Evolutionary conservation across 2,329 filamentous ascomycete genomes (phyloP), one percentile per base, ranked within the genome.

Genomic region (Lasiodiplodia sp.): DNA sequence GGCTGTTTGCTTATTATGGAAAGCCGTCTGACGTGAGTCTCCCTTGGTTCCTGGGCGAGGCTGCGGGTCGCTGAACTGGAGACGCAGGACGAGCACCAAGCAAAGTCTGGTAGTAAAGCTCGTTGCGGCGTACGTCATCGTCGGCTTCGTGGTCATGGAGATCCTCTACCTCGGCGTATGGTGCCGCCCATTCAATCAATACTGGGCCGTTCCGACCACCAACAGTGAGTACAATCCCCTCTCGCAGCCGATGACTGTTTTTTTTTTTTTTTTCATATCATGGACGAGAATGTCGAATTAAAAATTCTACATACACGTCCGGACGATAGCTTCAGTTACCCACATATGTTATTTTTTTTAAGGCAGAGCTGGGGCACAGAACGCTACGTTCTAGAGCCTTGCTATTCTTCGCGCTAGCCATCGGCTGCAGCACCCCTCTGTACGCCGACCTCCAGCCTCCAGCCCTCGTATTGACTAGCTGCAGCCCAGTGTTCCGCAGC

Each of bases 1-100:
- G 77, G 82, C 28, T 86, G 85, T 72, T 81, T 88, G 74, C 75
- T 87, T 71, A 78, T 86, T 49, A 85, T 87, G 55, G 88, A 88
- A 74, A 76, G 78, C 38, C 82, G 84, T 49, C 82, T 86, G 77
- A 86, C 84, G 49, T 79, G 76, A 66, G 76, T 73, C 7, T 23
- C 25, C 47, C 12, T 69, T 58, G 18, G 18, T 21, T 16, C 44
- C 18, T 47, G 44, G n/a, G 44, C 11, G 38, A 14, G 38, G 38
- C 38, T 11, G 44, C 40, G 18, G 63, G 66, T 75, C 21, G 75
- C 28, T 71, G 49, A 69, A 71, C 72, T 75, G 4, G 69, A 77
- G 40, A 69, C 49, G 71, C 72, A 64, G 60, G 7, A 38, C n/a
- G 21, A 52, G 47, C 25, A 68, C 76, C 38, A 73, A 72, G 64